Evolutionary conservation across 805 yeast genomes (phyloP), one percentile per base, ranked within the genome.

Genomic region (Dipodascus geniculatus): DNA sequence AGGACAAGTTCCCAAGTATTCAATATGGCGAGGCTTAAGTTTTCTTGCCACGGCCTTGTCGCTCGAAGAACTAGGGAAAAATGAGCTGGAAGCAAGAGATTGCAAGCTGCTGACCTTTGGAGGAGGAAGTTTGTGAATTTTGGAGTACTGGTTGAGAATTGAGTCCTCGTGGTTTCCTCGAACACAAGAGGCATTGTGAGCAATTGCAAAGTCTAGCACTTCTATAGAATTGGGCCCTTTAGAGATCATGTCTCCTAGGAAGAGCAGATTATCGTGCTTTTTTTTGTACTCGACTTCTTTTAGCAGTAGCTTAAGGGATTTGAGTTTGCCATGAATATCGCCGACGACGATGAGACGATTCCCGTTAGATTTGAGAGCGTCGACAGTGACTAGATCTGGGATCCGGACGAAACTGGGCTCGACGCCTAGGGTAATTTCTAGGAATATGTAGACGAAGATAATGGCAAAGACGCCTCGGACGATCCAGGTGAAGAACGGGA

Each of bases 131-230:
- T 77, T 76, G 66, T 81, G 89, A 61, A 71, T 75, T 55, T 69
- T 78, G 22, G 83, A 79, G 63, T 87, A 87, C 61, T 82, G 70
- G 53, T 80, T 75, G 58, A 90, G 63, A 9, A 85, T 77, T 56
- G 81, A 82, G 56, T 83, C 74, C 67, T 90, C 98, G 67, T 91
- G 96, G 70, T 90, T 90, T 0, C 98, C 97, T 55, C 93, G 70
- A 1, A 90, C 80, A 64, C 96, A 89, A 53, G 79, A 81, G 16
- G 86, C 76, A 16, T 77, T 70, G 59, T 81, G 64, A 22, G 78
- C 71, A 33, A 82, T 72, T 19, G 86, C 82, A 61, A 68, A 82
- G 55, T 88, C 83, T 9, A 89, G 64, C 1, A 88, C 88, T 42
- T 76, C 78, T 14, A 78, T 57, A 1, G 95, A 85, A 55, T 85